Base-by-base conservation (phyloP, 495 filamentous ascomycete genomes). In the Ascodesmis nigricans region DNA sequence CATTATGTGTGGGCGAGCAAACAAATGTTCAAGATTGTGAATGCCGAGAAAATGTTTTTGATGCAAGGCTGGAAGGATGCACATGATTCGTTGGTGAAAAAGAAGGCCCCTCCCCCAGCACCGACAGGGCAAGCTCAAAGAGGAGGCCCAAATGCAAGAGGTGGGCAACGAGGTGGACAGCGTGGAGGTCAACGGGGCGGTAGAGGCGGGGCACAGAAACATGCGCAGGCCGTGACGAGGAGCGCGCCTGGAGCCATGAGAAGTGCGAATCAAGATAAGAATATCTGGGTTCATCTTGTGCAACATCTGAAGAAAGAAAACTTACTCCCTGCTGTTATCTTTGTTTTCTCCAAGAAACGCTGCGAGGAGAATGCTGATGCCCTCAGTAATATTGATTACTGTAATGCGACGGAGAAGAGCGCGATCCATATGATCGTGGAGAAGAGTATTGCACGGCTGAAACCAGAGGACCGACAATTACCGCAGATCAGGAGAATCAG, bases 341-440 rank as follows among this genome's bases (percentile, higher is more conserved):
- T 97, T 54, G 87, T 97, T 29, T 97, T 97, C 55, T 93, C 84
- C 18, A 97, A 95, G 61, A 91, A 78, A 54, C 64, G 87, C 35
- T 95, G 90, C 46, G 84, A 95, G 52, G 77, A 92, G 48, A 97
- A 95, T 50, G 87, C 90, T 6, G 80, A 95, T 44, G 82, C 87
- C 0, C 62, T 97, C 14, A 81, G 76, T 39, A 93, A 90, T 45
- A 74, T 90, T 37, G 90, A 97, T 55, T 93, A 83, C 50, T 83
- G 72, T 53, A 91, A 73, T 13, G 78, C 81, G 5, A 65, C 71
- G 3, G 90, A 97, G 58, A 93, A 92, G 67, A 97, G 87, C 50
- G 66, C 74, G 21, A 83, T 81, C 29, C 90, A 97, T 48, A 93
- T 95, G 80, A 84, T 79, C 28, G 81, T 97, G 32, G 84, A 97